Percentiles rank a stretch among this genome's conserved stretches.
phyloP scores from a whole-genome alignment of 169 alveolate species.

The Amoebophrya sp. region DNA sequence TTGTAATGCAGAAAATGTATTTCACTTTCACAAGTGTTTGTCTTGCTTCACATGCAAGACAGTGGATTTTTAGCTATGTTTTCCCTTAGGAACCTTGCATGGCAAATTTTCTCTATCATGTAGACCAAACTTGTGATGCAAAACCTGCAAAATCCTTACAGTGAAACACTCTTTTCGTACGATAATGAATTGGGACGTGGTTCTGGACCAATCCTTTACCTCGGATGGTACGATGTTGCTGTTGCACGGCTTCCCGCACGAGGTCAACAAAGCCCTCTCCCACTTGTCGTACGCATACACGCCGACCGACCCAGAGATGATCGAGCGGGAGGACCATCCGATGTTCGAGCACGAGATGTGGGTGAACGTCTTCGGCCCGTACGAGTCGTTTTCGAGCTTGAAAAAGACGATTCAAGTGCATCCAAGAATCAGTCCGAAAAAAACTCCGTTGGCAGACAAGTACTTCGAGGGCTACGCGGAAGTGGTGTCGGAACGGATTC shows the following conservation, averaged over 20 bases:
- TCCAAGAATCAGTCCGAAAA: no score
- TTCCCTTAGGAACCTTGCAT: no score
- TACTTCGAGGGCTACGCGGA: no score
- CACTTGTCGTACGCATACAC: background rate
- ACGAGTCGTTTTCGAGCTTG: background rate
- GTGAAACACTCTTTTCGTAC: no score
- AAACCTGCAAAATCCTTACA: no score
- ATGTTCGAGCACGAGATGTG: conserved; percentile 20
- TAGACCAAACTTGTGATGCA: no score
- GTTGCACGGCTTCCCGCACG: background rate
- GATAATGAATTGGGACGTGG: conserved; percentile 16
- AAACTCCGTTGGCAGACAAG: no score
- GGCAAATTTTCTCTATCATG: no score
- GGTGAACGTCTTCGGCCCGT: background rate
- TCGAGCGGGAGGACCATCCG: conserved; percentile 25
- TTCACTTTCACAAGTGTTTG: no score
- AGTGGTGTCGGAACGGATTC: background rate
- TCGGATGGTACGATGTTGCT: background rate
- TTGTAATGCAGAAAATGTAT: no score
- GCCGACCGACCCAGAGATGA: background rate
- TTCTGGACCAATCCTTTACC: background rate
- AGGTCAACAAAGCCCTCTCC: background rate
- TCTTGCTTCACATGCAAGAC: no score
- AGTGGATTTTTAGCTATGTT: no score
- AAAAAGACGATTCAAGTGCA: background rate